Evolutionary conservation across 2,329 filamentous ascomycete species (phyloP), one percentile per base, ranked within the genome.

Genomic region (Chrysosphaeria jannelii): DNA sequence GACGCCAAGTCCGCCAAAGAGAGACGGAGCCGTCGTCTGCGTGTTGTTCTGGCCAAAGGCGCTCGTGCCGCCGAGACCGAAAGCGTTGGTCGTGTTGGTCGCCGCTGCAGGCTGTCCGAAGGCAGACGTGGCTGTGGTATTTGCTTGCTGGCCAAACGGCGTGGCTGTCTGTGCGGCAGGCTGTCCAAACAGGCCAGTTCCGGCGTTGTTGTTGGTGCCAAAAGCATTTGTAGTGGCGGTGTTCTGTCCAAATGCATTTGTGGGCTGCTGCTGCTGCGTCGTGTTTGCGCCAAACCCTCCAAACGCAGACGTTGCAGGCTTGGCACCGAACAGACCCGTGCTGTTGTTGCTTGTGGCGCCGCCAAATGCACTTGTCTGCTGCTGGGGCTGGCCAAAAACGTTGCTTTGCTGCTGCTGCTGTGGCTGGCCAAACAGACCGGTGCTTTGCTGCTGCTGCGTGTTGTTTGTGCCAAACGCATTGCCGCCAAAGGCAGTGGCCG

Each of bases 181-280:
- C 29, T 52, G 48, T 9, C 44, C 42, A 24, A 55, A 56, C 2
- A 54, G 35, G 8, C 43, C 43, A 2, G 29, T 19, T 17, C 22
- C 20, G 3, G 28, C 9, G 6, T 24, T 15, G 3, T 25, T 18
- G n/a, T n/a, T n/a, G 3, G 27, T 12, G 17, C 16, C 31, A 25
- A 25, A 30, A 32, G 40, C 42, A 15, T 39, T 35, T 9, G 35
- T 36, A 8, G 30, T 25, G 14, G 38, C 35, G 20, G 40, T 42
- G 24, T 46, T 31, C 35, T n/a, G n/a, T n/a, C 49, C 51, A 24
- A 58, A 57, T 23, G 7, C 16, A 7, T 7, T 7, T 18, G 45
- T 35, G 23, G 38, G 31, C 29, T n/a, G n/a, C n/a, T n/a, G n/a
- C n/a, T n/a, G n/a, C n/a, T 16, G 20, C 26, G 31, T 31, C 11